A percentile compares a stretch with the other conserved stretches of the same genome.
Conservation (phyloP, 306 rosid species). For the Acmispon strigosus region DNA sequence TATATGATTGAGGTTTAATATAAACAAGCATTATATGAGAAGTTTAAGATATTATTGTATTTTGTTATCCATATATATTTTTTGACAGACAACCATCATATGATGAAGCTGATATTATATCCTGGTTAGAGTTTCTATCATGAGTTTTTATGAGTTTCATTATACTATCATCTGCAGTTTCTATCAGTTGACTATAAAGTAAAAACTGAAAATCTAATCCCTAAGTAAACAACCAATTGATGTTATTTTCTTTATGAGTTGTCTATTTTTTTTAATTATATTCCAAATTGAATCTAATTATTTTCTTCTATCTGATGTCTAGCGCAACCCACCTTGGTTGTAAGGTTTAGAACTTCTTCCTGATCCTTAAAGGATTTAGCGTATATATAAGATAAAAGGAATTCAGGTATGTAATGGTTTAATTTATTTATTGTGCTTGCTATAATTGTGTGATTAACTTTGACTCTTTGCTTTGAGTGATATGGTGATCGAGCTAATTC, state of each 20-base stretch:
- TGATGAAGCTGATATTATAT: too few species aligned
- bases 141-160: not conserved
- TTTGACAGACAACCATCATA: too few species aligned
- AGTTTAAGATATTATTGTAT: too few species aligned
- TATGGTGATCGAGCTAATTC: not conserved
- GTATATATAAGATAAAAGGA: not conserved
- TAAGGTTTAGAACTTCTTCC: constrained; percentile 24
- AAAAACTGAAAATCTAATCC: too few species aligned
- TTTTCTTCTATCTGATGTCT: not conserved
- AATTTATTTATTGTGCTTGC: not conserved
- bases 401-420: not conserved
- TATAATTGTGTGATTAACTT: constrained; percentile 1
- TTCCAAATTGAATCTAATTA: not conserved
- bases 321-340: constrained; percentile 92
- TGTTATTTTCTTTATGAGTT: not conserved
- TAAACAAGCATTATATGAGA: not conserved
- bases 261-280: not conserved
- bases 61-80: too few species aligned
- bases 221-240: not conserved
- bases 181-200: too few species aligned
- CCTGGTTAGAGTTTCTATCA: too few species aligned
- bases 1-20: not conserved
- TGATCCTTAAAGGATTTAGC: not conserved
- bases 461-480: not conserved
- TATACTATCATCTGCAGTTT: not conserved